Evolutionary conservation across 495 filamentous ascomycete species (phyloP).

Genomic region (Penicillium odoratum): DNA sequence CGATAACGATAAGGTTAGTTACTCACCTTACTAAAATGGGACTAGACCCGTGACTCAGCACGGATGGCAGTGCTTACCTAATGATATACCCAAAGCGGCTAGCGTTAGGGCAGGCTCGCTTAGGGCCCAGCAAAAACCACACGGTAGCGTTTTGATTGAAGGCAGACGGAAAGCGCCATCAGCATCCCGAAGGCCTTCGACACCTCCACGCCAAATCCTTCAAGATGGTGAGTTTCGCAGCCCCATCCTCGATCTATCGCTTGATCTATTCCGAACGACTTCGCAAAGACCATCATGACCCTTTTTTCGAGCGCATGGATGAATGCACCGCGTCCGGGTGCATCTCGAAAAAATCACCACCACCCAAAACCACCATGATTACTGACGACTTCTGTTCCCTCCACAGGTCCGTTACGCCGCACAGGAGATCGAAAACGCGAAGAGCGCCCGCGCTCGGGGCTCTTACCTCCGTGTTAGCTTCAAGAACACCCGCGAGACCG

Average conservation of each 20-base stretch:
- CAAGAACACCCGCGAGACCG: constrained; percentile 99
- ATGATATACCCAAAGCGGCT: constrained; percentile 21
- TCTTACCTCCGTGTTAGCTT: constrained; percentile 98
- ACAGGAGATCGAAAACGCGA: constrained; percentile 79
- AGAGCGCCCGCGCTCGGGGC: constrained; percentile 95
- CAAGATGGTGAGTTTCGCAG: constrained; percentile 56
- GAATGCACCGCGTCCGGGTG: constrained; percentile 1
- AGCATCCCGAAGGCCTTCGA: constrained; percentile 50
- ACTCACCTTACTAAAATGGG: too few relatives aligned
- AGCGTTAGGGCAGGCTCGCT: constrained; percentile 53
- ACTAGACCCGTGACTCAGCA: constrained; percentile 1
- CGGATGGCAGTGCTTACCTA: constrained; percentile 9
- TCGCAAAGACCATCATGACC: constrained; percentile 10
- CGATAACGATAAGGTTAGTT: too few relatives aligned
- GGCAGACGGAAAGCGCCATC: constrained; percentile 49
- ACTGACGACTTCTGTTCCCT: constrained; percentile 32
- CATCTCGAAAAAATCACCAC: constrained; percentile 1
- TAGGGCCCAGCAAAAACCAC: constrained; percentile 48
- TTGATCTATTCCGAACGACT: constrained; percentile 13
- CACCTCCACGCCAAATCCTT: constrained; percentile 48
- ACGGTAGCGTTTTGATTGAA: constrained; percentile 28
- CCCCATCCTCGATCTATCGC: constrained; percentile 9
- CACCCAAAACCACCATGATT: constrained; percentile 21
- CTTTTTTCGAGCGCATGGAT: constrained; percentile 8
- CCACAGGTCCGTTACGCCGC: constrained; percentile 96